Evolutionary conservation across 139 green algal genomes (phyloP).

Genomic region (Pedinophyceae sp.): DNA sequence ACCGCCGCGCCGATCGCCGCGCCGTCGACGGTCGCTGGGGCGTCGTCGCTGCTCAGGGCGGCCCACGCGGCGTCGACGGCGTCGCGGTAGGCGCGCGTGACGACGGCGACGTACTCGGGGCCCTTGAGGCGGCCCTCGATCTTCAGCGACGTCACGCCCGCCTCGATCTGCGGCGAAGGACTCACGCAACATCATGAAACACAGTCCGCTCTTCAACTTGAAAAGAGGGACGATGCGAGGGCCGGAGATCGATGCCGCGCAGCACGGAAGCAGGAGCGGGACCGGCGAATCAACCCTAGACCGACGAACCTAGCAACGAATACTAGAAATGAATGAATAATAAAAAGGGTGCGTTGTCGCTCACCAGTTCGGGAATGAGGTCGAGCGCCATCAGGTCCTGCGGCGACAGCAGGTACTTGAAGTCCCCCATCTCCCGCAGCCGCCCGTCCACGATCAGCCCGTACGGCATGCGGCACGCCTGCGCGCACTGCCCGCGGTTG

Average conservation of each 20-base stretch:
- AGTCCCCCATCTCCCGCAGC: conserved; percentile 41
- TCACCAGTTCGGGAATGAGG: conserved; percentile 2
- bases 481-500: conserved; percentile 73
- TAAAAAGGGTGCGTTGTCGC: background rate
- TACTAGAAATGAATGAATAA: background rate
- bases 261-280: too few species aligned
- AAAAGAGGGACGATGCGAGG: too few species aligned
- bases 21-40: too few species aligned
- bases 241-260: too few species aligned
- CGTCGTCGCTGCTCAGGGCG: conserved; percentile 13
- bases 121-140: conserved; percentile 66
- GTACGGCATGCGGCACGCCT: conserved; percentile 63
- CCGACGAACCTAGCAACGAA: too few species aligned
- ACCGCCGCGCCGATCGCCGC: too few species aligned
- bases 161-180: conserved; percentile 47
- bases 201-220: too few species aligned
- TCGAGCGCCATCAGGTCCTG: conserved; percentile 48
- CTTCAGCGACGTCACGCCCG: conserved; percentile 67
- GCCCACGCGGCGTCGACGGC: conserved; percentile 63
- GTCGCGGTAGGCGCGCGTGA: conserved; percentile 29
- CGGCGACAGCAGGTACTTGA: conserved; percentile 60
- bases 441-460: conserved; percentile 45
- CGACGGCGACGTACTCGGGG: conserved; percentile 69
- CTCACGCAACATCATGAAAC: too few species aligned
- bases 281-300: too few species aligned